phyloP scores from a whole-genome alignment of 371 early-diverging fungal genomes.

The Circinella umbellata region DNA sequence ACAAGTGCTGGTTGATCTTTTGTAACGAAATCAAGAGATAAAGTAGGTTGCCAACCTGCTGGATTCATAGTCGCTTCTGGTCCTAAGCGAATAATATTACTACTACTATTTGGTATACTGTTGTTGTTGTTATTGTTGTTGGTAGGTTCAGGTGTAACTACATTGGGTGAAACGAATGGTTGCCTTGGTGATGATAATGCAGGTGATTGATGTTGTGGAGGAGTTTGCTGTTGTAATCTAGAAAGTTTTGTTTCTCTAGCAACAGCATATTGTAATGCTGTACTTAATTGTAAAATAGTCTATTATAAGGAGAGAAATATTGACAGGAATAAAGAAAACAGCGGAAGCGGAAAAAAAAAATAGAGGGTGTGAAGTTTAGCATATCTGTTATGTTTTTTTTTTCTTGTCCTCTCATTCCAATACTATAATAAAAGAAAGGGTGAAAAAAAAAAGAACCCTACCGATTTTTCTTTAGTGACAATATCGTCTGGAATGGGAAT shows the following conservation, averaged over 20 bases:
- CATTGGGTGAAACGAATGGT: constrained; percentile 16
- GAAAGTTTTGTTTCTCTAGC: constrained; percentile 3
- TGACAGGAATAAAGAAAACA: background rate
- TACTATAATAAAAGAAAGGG: background rate
- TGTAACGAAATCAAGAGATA: constrained; percentile 29
- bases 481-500: constrained; percentile 5
- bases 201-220: constrained; percentile 9
- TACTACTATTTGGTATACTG: background rate
- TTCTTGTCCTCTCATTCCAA: background rate
- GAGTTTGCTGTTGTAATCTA: background rate
- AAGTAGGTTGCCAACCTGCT: constrained; percentile 27
- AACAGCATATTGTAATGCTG: constrained; percentile 17
- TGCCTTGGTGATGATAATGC: background rate
- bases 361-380: background rate
- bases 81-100: background rate
- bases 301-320: background rate
- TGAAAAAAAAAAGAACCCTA: background rate
- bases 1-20: constrained; percentile 22
- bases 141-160: background rate
- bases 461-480: constrained; percentile 1
- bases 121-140: too few relatives aligned
- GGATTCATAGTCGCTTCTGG: background rate
- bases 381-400: background rate
- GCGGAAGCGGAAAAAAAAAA: constrained; percentile 5
- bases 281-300: constrained; percentile 17